Base-by-base conservation (phyloP, 2,329 filamentous ascomycete species). In the Corinectria fuckeliana region DNA sequence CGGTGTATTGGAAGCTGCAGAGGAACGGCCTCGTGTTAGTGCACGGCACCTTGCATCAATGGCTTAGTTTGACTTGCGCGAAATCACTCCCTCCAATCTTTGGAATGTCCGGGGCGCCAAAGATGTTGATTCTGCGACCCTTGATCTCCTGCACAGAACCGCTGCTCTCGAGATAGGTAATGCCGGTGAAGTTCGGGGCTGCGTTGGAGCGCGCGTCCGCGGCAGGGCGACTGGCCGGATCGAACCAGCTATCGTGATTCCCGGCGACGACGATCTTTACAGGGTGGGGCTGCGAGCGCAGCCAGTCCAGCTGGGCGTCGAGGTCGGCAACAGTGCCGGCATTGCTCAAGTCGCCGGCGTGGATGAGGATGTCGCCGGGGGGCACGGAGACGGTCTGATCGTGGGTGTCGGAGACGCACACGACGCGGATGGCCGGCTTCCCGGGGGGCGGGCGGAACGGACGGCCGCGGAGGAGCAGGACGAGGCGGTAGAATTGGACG, bases 401-500 rank as follows among this genome's bases (percentile, higher is more conserved):
- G 77, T 97, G 94, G 0, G 94, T 97, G 77, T 97, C 94, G 9
- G 92, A 94, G 64, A 97, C 87, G 77, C 92, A 96, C 63, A 97
- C 91, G 23, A 97, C 83, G 60, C 88, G 88, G 71, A 97, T 85
- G 6, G 85, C 78, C 1, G 78, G 80, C 56, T 79, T 80, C 55
- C 81, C 78, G 28, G 79, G 79, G 2, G 86, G 82, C 10, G 88
- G 85, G 14, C 74, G 79, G 66, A 87, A 85, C 1, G 91, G 86
- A 10, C 81, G 75, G 2, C 90, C 89, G 25, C 91, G 90, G 3
- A 96, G 82, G 67, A 81, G 80, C 32, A 90, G 83, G 56, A 94
- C 77, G 47, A 89, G 52, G 58, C 81, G 79, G 77, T 93, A 91
- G 60, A 91, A 71, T 38, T 84, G 79, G 60, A 84, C 81, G 61